Percentiles rank a stretch among this genome's conserved stretches.
Evolutionary conservation across 2,329 filamentous ascomycete genomes (phyloP).

Genomic region (Nannizzia gypsea): DNA sequence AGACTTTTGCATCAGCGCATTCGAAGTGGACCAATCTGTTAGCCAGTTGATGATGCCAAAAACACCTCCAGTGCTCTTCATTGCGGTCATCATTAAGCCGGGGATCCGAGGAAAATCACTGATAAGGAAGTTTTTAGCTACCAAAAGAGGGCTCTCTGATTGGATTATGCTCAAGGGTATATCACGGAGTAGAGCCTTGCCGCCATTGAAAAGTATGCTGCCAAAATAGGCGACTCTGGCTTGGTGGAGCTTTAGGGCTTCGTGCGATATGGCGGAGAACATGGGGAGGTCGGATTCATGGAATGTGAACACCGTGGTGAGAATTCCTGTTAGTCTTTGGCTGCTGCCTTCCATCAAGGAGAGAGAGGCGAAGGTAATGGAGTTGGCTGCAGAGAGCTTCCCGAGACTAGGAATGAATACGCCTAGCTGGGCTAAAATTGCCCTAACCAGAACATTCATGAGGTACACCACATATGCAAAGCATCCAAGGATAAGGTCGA

Average conservation of each 20-base stretch:
- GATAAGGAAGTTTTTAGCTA: not conserved
- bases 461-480: conserved; percentile 42
- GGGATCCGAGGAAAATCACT: conserved; percentile 7
- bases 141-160: not conserved
- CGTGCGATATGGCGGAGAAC: conserved; percentile 66
- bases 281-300: conserved; percentile 55
- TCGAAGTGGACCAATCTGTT: conserved; percentile 20
- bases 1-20: conserved; percentile 14
- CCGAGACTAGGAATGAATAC: conserved; percentile 25
- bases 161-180: conserved; percentile 22
- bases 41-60: conserved; percentile 17
- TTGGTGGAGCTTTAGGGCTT: conserved; percentile 53
- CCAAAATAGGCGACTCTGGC: conserved; percentile 37
- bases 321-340: conserved; percentile 27
- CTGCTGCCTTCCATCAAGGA: conserved; percentile 33
- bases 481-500: conserved; percentile 60
- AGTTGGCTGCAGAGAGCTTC: conserved; percentile 27
- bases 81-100: conserved; percentile 13
- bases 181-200: conserved; percentile 35
- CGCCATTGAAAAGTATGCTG: conserved; percentile 27
- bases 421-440: conserved; percentile 25
- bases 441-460: conserved; percentile 25
- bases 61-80: conserved; percentile 13
- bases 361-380: conserved; percentile 30
- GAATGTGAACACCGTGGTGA: conserved; percentile 31